Percentiles rank a stretch among this genome's conserved stretches.
Evolutionary conservation across 768 basidiomycete species (phyloP).

Genomic region (Daedaleopsis nitida): DNA sequence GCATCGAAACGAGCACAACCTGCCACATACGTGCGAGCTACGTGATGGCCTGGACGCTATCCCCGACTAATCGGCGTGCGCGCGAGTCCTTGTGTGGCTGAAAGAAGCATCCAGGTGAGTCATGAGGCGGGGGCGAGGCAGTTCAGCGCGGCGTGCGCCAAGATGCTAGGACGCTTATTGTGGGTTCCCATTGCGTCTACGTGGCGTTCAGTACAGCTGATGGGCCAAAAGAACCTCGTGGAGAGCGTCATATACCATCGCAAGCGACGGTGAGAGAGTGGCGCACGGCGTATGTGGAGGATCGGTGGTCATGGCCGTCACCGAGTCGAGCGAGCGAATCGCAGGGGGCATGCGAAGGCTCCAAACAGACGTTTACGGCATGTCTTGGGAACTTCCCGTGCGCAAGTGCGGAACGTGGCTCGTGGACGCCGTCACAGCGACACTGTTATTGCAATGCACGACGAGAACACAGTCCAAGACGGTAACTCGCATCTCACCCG

Average conservation of each 20-base stretch:
- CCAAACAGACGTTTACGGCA: neutral
- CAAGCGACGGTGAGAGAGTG: neutral
- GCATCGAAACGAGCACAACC: neutral
- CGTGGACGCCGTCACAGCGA: neutral
- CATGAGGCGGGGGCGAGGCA: neutral
- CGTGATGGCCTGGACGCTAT: neutral
- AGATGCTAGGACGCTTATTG: neutral
- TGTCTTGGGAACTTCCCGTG: neutral
- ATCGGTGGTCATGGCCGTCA: neutral
- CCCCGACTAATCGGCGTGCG: neutral
- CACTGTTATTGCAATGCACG: neutral
- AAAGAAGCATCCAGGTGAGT: neutral
- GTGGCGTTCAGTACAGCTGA: neutral
- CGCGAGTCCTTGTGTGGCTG: neutral
- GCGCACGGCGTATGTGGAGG: neutral
- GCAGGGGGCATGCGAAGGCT: neutral
- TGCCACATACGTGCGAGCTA: neutral
- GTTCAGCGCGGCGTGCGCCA: neutral
- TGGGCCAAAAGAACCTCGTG: neutral
- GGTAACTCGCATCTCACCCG: no score
- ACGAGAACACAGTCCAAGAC: neutral
- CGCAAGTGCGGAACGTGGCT: neutral
- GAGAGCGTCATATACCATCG: neutral
- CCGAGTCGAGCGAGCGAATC: neutral
- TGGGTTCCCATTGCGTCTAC: neutral